Base-by-base conservation (phyloP, 2,329 filamentous ascomycete species). In the Trichoderma polysporum region DNA sequence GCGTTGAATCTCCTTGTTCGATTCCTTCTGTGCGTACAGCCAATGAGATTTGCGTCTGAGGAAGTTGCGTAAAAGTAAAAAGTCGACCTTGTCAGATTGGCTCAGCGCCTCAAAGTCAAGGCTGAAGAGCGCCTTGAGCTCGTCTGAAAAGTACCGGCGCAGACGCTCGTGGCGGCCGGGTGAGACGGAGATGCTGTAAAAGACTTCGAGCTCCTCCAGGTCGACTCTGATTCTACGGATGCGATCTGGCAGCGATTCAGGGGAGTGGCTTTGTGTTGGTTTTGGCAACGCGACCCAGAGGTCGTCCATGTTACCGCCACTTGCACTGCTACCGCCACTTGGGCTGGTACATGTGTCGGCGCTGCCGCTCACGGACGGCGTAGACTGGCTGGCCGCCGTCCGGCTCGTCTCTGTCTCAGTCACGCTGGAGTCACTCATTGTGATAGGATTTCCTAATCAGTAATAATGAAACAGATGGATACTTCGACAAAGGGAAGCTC, bases 151-250 rank as follows among this genome's bases (percentile, higher is more conserved):
- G 71, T 80, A 87, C 13, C 72, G 67, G 1, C 76, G 68, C 0
- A 87, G 70, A 1, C 79, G 78, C 4, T 74, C 57, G 56, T 77
- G 75, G 0, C 84, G 79, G 1, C 72, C 74, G 0, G 76, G 70
- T 0, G 85, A 85, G 45, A 82, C 78, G 0, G 74, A 74, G 68
- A 86, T 79, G 59, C 80, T 82, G 74, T 85, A 85, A 70, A 84
- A 86, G 1, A 73, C 74, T 9, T 79, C 73, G 2, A 87, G 74
- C n/a, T 85, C 81, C 8, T 74, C 68, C 2, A 85, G 68, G 66
- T 87, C 85, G 37, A 76, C 75, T 2, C 72, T 73, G 4, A 86
- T 76, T 9, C 82, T 79, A 10, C 77, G 72, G 15, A 85, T 79
- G 25, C 80, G 78, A 47, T 83, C 79, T 37, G 74, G 69, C 71